These are phyloP conservation scores for Dendrothele bispora DNA, from an alignment of 768 basidiomycete genomes.

Conservation along the genomic window DNA sequence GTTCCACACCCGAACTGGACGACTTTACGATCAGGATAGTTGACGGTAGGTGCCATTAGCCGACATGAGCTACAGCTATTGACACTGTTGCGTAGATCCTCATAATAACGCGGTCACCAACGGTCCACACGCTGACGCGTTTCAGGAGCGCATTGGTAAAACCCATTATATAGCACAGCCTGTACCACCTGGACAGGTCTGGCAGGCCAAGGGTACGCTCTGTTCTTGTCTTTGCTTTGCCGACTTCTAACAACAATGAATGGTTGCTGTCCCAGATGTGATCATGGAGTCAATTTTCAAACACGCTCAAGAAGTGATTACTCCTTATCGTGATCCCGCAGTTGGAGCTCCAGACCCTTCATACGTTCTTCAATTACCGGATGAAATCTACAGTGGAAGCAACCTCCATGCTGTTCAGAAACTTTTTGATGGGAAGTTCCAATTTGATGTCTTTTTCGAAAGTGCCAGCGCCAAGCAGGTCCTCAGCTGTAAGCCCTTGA, in stretches of 20 bases:
- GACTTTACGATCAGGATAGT: slow-evolving; percentile 79
- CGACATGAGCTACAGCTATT: not conserved
- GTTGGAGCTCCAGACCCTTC: slow-evolving; percentile 73
- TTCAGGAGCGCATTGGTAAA: slow-evolving; percentile 63
- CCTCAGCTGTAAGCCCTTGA: slow-evolving; percentile 56
- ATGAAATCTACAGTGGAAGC: slow-evolving; percentile 68
- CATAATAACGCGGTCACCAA: slow-evolving; percentile 51
- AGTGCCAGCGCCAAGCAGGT: slow-evolving; percentile 65
- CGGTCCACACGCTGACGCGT: slow-evolving; percentile 59
- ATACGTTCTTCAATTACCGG: slow-evolving; percentile 71
- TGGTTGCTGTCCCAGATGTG: slow-evolving; percentile 42
- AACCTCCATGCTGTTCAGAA: slow-evolving; percentile 91
- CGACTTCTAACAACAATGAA: slow-evolving; percentile 3
- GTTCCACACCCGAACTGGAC: slow-evolving; percentile 76
- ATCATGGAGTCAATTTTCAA: slow-evolving; percentile 62
- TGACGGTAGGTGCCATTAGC: slow-evolving; percentile 52
- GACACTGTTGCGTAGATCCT: slow-evolving; percentile 46
- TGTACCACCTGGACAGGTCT: slow-evolving; percentile 63
- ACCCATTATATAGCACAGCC: slow-evolving; percentile 69
- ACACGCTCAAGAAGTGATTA: slow-evolving; percentile 53
- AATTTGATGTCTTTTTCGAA: slow-evolving; percentile 89
- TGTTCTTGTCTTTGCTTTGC: not conserved
- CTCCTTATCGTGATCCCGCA: slow-evolving; percentile 51
- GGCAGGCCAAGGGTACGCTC: slow-evolving; percentile 77
- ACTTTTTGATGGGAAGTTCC: slow-evolving; percentile 78